phyloP scores from a whole-genome alignment of 306 rosid genomes.

The Acacia confusa region DNA sequence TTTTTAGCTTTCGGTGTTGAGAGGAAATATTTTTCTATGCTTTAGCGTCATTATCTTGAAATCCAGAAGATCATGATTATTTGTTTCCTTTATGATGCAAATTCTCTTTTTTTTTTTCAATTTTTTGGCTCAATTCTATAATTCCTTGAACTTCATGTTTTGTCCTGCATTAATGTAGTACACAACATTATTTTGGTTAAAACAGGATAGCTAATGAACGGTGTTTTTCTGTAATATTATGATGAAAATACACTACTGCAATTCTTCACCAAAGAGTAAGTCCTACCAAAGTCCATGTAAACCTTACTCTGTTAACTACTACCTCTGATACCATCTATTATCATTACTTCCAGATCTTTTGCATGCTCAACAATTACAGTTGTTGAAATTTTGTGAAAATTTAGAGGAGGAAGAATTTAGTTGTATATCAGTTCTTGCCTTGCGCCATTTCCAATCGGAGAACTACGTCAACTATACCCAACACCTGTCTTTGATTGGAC shows the following conservation, averaged over 20 bases:
- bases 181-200: neutral
- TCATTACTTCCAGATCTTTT: neutral
- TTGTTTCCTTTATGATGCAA: neutral
- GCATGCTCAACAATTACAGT: neutral
- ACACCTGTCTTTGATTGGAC: neutral
- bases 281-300: neutral
- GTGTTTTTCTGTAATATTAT: neutral
- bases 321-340: neutral
- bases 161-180: neutral
- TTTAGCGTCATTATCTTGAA: neutral
- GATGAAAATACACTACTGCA: neutral
- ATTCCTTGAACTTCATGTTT: neutral
- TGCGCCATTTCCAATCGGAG: neutral
- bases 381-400: neutral
- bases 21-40: constrained; percentile 17
- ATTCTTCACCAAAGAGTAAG: neutral
- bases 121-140: neutral
- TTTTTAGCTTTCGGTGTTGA: neutral
- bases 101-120: neutral
- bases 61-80: constrained; percentile 6
- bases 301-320: neutral
- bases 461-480: neutral
- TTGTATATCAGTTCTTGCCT: neutral
- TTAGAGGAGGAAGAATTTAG: neutral
- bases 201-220: neutral